phyloP scores from a whole-genome alignment of 2,329 filamentous ascomycete species.

The Bertia moriformis region DNA sequence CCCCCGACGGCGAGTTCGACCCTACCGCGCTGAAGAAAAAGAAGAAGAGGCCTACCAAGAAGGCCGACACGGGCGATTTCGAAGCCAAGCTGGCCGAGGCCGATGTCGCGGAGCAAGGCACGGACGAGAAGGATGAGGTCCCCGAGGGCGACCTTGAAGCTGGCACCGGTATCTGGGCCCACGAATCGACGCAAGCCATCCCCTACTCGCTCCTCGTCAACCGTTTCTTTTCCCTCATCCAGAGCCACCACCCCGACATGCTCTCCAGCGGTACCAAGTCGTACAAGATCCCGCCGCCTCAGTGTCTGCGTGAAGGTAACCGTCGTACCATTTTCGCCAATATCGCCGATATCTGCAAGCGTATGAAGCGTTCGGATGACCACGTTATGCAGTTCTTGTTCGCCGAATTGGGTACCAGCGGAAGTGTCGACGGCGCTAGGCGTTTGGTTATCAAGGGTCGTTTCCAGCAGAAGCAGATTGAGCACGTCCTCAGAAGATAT shows the following conservation, averaged over 20 bases:
- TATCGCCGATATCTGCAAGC: conserved; percentile 95
- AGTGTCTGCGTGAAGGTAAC: conserved; percentile 99
- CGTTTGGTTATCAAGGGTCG: conserved; percentile 96
- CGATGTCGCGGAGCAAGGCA: conserved; percentile 30
- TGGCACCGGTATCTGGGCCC: conserved; percentile 81
- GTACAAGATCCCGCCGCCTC: conserved; percentile 97
- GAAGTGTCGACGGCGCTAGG: conserved; percentile 83
- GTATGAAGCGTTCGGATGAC: conserved; percentile 97
- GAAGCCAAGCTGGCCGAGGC: conserved; percentile 33
- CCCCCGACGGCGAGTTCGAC: conserved; percentile 44
- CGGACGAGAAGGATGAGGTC: conserved; percentile 32
- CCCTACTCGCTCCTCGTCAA: conserved; percentile 72
- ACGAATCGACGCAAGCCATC: conserved; percentile 65
- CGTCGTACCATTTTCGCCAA: conserved; percentile 95
- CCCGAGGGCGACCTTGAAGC: conserved; percentile 67
- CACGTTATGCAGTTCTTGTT: conserved; percentile 72
- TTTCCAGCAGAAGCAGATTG: conserved; percentile 79
- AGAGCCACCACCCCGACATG: conserved; percentile 93
- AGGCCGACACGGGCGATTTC: conserved; percentile 13
- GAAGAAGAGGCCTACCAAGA: conserved; percentile 44
- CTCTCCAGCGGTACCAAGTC: conserved; percentile 77
- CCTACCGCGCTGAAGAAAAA: conserved; percentile 73
- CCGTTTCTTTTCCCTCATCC: conserved; percentile 87
- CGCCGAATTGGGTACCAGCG: conserved; percentile 89
- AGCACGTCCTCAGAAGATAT: conserved; percentile 90